A percentile compares a stretch with the other conserved stretches of the same genome.
phyloP scores from a whole-genome alignment of 805 yeast species.

The Cyberlindnera maritima region DNA sequence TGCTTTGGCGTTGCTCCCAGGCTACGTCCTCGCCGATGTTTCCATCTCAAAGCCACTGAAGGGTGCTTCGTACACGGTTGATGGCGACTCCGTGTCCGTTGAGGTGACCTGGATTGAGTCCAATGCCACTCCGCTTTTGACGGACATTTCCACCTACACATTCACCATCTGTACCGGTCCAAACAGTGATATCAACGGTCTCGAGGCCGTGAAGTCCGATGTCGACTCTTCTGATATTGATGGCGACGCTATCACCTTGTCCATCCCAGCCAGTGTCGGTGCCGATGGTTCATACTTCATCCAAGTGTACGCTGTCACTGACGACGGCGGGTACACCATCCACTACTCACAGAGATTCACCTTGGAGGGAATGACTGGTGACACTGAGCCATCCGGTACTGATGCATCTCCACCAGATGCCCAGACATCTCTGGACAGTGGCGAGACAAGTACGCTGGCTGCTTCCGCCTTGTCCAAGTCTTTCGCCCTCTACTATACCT shows the following conservation, averaged over 20 bases:
- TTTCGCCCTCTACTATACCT: constrained; percentile 65
- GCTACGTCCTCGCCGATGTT: constrained; percentile 23
- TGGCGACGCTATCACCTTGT: constrained; percentile 38
- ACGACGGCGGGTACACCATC: constrained; percentile 45
- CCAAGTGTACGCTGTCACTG: constrained; percentile 55
- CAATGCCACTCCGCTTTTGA: constrained; percentile 45
- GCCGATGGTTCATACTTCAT: constrained; percentile 69
- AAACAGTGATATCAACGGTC: constrained; percentile 45
- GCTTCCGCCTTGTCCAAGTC: constrained; percentile 47
- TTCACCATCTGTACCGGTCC: constrained; percentile 71
- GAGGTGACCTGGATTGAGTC: constrained; percentile 53
- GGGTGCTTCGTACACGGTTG: constrained; percentile 20
- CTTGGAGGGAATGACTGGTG: constrained; percentile 72
- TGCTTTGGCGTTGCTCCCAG: constrained; percentile 1
- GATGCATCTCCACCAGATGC: constrained; percentile 37
- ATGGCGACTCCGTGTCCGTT: constrained; percentile 29
- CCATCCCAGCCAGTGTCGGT: constrained; percentile 42
- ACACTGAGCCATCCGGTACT: constrained; percentile 41
- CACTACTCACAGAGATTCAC: constrained; percentile 68
- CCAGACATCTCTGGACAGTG: constrained; percentile 33
- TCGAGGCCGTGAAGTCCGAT: constrained; percentile 28
- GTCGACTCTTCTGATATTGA: constrained; percentile 31
- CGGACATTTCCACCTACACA: constrained; percentile 41
- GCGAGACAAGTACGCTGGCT: constrained; percentile 33
- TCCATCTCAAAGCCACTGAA: constrained; percentile 28